Evolutionary conservation across 2,329 filamentous ascomycete species (phyloP).

Genomic region (Diaporthe ampelina): DNA sequence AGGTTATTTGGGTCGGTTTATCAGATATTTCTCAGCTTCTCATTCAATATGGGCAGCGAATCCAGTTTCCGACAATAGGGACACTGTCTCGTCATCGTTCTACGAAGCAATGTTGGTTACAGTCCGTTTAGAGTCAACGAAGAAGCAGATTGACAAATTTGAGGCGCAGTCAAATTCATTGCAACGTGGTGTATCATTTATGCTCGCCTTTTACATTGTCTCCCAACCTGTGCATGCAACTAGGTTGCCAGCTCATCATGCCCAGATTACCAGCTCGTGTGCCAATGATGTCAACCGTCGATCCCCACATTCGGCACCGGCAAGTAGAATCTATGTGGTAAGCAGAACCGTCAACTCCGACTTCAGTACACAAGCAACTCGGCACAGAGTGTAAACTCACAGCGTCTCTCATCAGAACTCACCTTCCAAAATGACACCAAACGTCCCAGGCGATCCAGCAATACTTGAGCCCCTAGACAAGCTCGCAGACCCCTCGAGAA

Average conservation of each 20-base stretch:
- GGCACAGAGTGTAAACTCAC: neutral
- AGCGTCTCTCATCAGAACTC: neutral
- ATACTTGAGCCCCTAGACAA: constrained; percentile 33
- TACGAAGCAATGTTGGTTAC: neutral
- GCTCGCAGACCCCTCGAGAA: constrained; percentile 15
- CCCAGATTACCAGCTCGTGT: neutral
- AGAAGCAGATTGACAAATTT: neutral
- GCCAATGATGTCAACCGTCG: constrained; percentile 27
- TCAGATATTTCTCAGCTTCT: neutral
- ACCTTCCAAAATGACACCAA: constrained; percentile 20
- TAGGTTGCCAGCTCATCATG: neutral
- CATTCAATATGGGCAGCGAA: neutral
- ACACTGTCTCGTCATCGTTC: neutral
- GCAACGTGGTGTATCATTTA: no score
- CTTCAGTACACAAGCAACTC: neutral
- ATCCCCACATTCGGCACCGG: constrained; percentile 28
- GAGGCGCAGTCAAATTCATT: no score
- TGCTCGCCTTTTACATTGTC: neutral
- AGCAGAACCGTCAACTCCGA: neutral
- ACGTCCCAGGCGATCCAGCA: constrained; percentile 7
- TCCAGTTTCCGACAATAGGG: no score
- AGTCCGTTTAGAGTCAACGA: neutral
- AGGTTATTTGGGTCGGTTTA: neutral
- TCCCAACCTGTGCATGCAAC: neutral
- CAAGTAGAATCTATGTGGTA: no score